These are phyloP conservation scores for Lasiosphaeriaceae sp. DNA, from an alignment of 495 filamentous ascomycete species.

Conservation along the genomic window DNA sequence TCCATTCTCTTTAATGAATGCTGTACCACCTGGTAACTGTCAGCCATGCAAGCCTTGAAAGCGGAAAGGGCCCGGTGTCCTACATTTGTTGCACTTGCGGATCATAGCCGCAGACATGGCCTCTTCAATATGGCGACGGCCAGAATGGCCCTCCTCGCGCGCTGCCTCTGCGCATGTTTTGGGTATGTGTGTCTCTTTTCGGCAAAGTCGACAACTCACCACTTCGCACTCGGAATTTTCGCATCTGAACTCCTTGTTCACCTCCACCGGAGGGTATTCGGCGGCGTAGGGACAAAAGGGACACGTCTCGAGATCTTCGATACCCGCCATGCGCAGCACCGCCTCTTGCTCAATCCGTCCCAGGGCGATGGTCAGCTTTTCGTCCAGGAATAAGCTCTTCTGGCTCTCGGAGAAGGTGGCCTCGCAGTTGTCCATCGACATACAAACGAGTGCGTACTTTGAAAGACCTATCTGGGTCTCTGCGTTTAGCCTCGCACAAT, in stretches of 20 bases:
- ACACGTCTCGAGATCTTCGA: constrained; percentile 65
- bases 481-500: constrained; percentile 61
- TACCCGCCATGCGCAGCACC: constrained; percentile 58
- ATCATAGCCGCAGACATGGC: constrained; percentile 79
- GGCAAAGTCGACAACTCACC: constrained; percentile 72
- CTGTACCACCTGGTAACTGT: constrained; percentile 44
- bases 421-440: constrained; percentile 47
- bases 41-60: constrained; percentile 8
- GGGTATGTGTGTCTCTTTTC: constrained; percentile 68
- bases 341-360: constrained; percentile 67
- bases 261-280: constrained; percentile 61
- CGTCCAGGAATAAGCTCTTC: constrained; percentile 54
- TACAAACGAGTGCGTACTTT: constrained; percentile 55
- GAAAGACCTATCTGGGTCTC: constrained; percentile 61
- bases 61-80: constrained; percentile 9
- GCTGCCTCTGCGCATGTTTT: constrained; percentile 65
- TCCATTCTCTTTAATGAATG: constrained; percentile 70
- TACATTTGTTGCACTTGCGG: constrained; percentile 66
- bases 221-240: constrained; percentile 59
- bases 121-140: constrained; percentile 70
- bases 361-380: constrained; percentile 51
- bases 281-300: constrained; percentile 82
- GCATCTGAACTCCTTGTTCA: constrained; percentile 73
- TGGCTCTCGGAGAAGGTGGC: constrained; percentile 42
- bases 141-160: constrained; percentile 52